Evolutionary conservation across 2,329 filamentous ascomycete species (phyloP), one percentile per base, ranked within the genome.

Genomic region (Fusarium sp.): DNA sequence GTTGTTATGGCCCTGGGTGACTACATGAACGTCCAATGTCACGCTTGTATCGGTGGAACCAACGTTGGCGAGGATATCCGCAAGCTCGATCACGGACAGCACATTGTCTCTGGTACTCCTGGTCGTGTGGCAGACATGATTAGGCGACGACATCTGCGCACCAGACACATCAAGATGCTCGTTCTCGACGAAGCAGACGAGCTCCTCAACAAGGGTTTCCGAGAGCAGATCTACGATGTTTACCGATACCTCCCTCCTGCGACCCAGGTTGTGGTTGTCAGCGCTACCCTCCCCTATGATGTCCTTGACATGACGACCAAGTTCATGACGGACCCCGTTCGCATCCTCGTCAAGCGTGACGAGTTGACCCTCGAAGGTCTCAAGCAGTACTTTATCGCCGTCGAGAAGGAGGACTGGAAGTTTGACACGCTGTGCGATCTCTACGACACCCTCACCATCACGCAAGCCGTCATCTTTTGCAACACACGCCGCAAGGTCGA

Each of bases 331-430:
- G 96, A 98, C 80, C 96, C 96, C 1, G 96, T 98, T 54, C 93
- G 96, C 76, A 97, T 98, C 81, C 90, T 98, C 30, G 96, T 98
- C 83, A 98, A 98, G 91, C 95, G 95, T 92, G 97, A 98, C 84
- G 97, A 99, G 84, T 87, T 99, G 88, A 99, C 97, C 3, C 91
- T 99, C 60, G 97, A 98, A 86, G 97, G 97, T 67, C 89, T 99
- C 61, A 98, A 98, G 87, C 97, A 99, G 84, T 99, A 98, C 88
- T 99, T 98, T 83, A 98, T 99, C 80, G 97, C 97, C 2, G 97
- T 98, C 23, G 97, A 99, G 85, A 98, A 98, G 88, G 97, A 99
- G 84, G 97, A 98, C 83, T 99, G 97, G 97, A 99, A 99, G 85
- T 98, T 99, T 79, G 97, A 99, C 83, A 99, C 97, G 4, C 92